Base-by-base conservation (phyloP, 805 yeast species). In the Ogataea haglerorum region DNA sequence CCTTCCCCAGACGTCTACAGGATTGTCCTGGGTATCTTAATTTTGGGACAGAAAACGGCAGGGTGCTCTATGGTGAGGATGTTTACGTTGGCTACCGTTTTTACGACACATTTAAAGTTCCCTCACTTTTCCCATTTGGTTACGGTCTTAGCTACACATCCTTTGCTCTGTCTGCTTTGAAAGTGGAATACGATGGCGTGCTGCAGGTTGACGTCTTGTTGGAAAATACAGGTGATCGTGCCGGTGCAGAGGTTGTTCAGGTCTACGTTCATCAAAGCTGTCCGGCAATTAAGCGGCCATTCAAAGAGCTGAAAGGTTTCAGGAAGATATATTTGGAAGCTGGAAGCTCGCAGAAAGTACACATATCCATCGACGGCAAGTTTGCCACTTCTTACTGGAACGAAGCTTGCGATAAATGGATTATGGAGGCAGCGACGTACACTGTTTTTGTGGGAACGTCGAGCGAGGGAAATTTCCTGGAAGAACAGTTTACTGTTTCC, bases 261-360 rank as follows among this genome's bases (percentile, higher is more conserved):
- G 60, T 75, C 7, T 80, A 78, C 52, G 53, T 78, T 42, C 36
- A 46, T 14, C 54, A 53, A 6, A 28, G 28, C 48, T 19, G 29
- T 2, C 67, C 77, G 8, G 42, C 58, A 8, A 54, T 72, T 38
- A 64, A 61, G 39, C 68, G 84, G 51, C 81, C 84, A 7, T 52
- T 64, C 21, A 79, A 78, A 58, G 84, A 79, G 49, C 65, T 79
- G 57, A 77, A 75, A 57, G 80, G 71, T 16, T 79, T 74, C 53
- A 70, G 60, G 16, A 78, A 79, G 57, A 70, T 74, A 6, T 53
- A 45, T 21, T 49, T 78, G 42, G 49, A 57, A 33, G 62, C 77
- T 5, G 78, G 77, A 10, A 70, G 67, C 46, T 36, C 65, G 13
- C 60, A 60, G 42, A 53, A 58, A 0, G 74, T 70, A n/a, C 40